phyloP scores from a whole-genome alignment of 2,329 filamentous ascomycete genomes.

The Microdochium paspali region DNA sequence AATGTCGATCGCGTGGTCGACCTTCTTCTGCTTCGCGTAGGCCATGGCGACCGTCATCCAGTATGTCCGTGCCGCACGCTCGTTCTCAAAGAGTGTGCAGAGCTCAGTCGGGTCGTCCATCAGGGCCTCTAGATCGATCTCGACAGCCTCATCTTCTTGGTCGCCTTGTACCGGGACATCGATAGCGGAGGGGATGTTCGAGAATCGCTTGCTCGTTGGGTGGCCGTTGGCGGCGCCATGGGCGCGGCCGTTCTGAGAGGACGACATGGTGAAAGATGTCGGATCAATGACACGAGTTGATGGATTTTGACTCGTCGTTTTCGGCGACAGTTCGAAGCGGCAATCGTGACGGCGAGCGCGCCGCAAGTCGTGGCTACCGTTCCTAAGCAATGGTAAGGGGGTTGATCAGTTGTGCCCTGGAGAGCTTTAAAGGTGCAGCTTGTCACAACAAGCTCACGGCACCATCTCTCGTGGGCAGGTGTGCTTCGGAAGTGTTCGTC shows the following conservation, averaged over 20 bases:
- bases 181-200: conserved; percentile 55
- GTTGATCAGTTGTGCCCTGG: not conserved
- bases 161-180: conserved; percentile 58
- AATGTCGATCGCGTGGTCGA: conserved; percentile 73
- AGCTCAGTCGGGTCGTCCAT: conserved; percentile 91
- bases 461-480: not conserved
- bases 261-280: conserved; percentile 28
- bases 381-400: not conserved
- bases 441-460: not conserved
- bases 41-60: conserved; percentile 98
- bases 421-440: not conserved
- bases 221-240: conserved; percentile 25
- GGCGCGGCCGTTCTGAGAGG: conserved; percentile 26
- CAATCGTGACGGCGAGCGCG: not conserved
- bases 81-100: conserved; percentile 90
- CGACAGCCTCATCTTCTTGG: conserved; percentile 66
- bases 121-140: conserved; percentile 85
- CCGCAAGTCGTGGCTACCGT: not conserved
- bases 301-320: not conserved
- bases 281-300: conserved; percentile 11
- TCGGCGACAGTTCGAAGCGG: not conserved
- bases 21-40: conserved; percentile 91
- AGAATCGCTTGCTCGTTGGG: conserved; percentile 47
- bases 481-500: too few relatives aligned
- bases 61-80: conserved; percentile 80